Base-by-base conservation (phyloP, 352 stramenopile species). In the Phytophthora ramorum region DNA sequence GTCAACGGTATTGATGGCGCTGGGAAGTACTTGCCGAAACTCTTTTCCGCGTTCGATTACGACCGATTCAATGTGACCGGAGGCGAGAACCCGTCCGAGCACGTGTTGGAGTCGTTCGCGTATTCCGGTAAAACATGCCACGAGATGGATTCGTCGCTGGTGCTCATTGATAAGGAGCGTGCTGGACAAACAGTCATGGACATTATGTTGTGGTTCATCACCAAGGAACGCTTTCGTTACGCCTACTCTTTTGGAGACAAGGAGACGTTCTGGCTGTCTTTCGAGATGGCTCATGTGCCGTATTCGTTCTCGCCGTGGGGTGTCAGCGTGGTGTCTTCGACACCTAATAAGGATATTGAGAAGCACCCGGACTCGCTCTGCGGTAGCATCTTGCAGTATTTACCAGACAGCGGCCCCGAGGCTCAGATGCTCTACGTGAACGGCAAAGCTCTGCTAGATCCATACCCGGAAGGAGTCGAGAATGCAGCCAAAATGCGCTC, bases 271-370 rank as follows among this genome's bases (percentile, higher is more conserved):
- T 69, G 61, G 61, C 16, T 69, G 9, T 44, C 60, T 5, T 69
- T 63, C n/a, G 60, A 69, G 60, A 69, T 69, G 52, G 60, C 52
- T 1, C 51, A 69, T 34, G 35, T 58, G 7, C 61, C 61, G 17
- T 91, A 90, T 43, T 69, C 71, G 7, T 91, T 91, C 50, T 90
- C 79, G 2, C 81, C 79, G 4, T 89, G 75, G 76, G 76, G 79
- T 4, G 74, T 85, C 26, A 79, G 73, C 16, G 76, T 75, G 3
- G 65, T 89, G 7, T 73, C 78, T 16, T 84, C 76, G 0, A 48
- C 53, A 8, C 35, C 81, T n/a, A 85, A 83, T 49, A 55, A 77
- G 13, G 83, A 90, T 52, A 73, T 82, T 26, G 45, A 69, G n/a
- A 62, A 75, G 12, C 81, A 92, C 47, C 69, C 70, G 16, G 73